Evolutionary conservation across 768 basidiomycete species (phyloP), one percentile per base, ranked within the genome.

Genomic region (Pulveroboletus frians): DNA sequence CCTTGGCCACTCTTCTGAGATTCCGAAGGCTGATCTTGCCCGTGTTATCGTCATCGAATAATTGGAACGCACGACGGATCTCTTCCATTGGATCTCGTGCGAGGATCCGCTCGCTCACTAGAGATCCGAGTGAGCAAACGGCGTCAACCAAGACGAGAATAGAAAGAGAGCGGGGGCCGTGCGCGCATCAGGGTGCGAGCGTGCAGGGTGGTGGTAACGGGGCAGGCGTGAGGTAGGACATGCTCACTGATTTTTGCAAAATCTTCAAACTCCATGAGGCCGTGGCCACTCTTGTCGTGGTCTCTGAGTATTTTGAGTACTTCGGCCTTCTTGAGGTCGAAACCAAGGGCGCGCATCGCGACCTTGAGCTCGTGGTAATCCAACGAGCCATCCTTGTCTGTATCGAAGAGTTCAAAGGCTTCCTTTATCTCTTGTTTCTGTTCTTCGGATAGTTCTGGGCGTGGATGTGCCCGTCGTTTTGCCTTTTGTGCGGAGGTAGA

Each of bases 291-390:
- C 71, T 89, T 88, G 69, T 93, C 90, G 56, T 93, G 84, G 62
- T 97, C 95, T 26, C 92, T 75, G 46, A 99, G 74, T 26, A 97
- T 77, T 69, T 97, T 98, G 58, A 99, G 73, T 37, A 99, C 94
- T 69, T 99, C 96, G 0, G 92, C 92, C 73, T 98, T 99, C 76
- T 98, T 98, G 72, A 96, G 67, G 67, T 98, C 96, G 66, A 98
- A 98, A 1, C 96, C 96, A 50, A 99, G 72, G 1, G 96, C 96
- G 39, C 96, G 80, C 91, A 99, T 94, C 44, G 95, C 93, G 61
- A 99, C 96, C 70, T 98, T 99, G 61, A 98, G 79, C 66, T 99
- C 96, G 72, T 99, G 96, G 71, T 98, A 98, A 72, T 97, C 96
- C 49, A 98, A 76, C 44, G 79, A 83, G 30, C 91, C 91, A 63